These are phyloP conservation scores for Pseudoturritis turrita DNA, from an alignment of 345 rosid species.

Conservation along the genomic window DNA sequence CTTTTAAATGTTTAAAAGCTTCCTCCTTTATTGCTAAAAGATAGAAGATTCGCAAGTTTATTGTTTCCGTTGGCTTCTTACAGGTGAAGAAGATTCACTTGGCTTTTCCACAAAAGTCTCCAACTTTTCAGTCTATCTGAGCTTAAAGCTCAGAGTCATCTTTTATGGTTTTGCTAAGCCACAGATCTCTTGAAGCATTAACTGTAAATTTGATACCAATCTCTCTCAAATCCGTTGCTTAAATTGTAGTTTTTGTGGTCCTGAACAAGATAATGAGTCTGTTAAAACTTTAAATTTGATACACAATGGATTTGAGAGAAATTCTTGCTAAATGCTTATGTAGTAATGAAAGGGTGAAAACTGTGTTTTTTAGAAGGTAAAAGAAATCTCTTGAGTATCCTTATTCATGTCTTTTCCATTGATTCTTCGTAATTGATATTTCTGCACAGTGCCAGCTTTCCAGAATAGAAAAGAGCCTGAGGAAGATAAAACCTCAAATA, in stretches of 20 bases:
- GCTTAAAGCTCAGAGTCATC: slow-evolving; percentile 9
- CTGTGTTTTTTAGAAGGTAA: slow-evolving; percentile 1
- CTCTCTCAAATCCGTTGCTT: slow-evolving; percentile 18
- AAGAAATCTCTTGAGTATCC: slow-evolving; percentile 17
- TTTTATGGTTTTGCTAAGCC: background rate
- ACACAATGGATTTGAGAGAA: slow-evolving; percentile 32
- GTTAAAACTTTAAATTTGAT: background rate
- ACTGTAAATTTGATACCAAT: background rate
- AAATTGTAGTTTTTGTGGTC: background rate
- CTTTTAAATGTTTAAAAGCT: slow-evolving; percentile 47
- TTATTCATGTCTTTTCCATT: slow-evolving; percentile 17
- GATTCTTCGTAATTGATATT: slow-evolving; percentile 31
- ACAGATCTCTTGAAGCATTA: slow-evolving; percentile 3
- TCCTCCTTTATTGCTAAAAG: slow-evolving; percentile 29
- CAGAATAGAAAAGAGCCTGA: slow-evolving; percentile 54
- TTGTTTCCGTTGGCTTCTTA: slow-evolving; percentile 26
- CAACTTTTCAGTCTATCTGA: slow-evolving; percentile 30
- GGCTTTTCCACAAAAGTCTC: slow-evolving; percentile 40
- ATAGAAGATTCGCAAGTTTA: slow-evolving; percentile 31
- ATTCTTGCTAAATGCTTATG: slow-evolving; percentile 26
- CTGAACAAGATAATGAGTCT: slow-evolving; percentile 4
- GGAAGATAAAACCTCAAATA: slow-evolving; percentile 40
- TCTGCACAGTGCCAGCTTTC: slow-evolving; percentile 55
- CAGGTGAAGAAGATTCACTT: slow-evolving; percentile 37
- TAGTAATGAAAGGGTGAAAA: background rate